Evolutionary conservation across 805 yeast species (phyloP).

Genomic region (Kregervanrija fluxuum): DNA sequence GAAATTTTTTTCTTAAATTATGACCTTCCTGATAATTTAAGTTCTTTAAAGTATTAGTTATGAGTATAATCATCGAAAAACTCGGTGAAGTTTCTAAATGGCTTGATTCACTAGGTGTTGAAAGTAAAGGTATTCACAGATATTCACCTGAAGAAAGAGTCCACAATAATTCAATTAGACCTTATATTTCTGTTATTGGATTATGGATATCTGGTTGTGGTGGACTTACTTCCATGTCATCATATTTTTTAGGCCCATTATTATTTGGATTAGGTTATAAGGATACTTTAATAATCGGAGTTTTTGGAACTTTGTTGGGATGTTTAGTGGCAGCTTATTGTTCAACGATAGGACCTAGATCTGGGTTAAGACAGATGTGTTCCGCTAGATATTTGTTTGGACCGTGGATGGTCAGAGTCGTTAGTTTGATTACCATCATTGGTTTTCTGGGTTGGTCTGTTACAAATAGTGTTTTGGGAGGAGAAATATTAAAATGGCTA

Average conservation of each 20-base stretch:
- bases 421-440: conserved; percentile 60
- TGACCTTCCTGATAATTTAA: no score
- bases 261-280: conserved; percentile 62
- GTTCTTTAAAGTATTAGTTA: no score
- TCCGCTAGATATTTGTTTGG: conserved; percentile 77
- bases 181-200: conserved; percentile 45
- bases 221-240: conserved; percentile 83
- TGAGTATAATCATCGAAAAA: no score
- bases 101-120: conserved; percentile 58
- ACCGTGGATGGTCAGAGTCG: conserved; percentile 75
- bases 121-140: conserved; percentile 73
- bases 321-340: conserved; percentile 77
- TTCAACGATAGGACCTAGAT: conserved; percentile 81
- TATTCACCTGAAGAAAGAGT: conserved; percentile 52
- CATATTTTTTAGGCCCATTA: conserved; percentile 70
- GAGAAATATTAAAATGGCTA: conserved; percentile 66
- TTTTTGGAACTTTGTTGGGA: conserved; percentile 60
- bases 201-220: conserved; percentile 85
- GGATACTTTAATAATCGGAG: conserved; percentile 55
- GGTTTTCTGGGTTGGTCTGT: conserved; percentile 94
- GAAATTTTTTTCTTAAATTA: no score
- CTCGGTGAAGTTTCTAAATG: conserved; percentile 13
- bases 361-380: conserved; percentile 88
- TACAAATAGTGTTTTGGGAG: conserved; percentile 84
- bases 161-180: conserved; percentile 7